Base-by-base conservation (phyloP, 495 filamentous ascomycete species). In the Antarctomyces pellizariae region DNA sequence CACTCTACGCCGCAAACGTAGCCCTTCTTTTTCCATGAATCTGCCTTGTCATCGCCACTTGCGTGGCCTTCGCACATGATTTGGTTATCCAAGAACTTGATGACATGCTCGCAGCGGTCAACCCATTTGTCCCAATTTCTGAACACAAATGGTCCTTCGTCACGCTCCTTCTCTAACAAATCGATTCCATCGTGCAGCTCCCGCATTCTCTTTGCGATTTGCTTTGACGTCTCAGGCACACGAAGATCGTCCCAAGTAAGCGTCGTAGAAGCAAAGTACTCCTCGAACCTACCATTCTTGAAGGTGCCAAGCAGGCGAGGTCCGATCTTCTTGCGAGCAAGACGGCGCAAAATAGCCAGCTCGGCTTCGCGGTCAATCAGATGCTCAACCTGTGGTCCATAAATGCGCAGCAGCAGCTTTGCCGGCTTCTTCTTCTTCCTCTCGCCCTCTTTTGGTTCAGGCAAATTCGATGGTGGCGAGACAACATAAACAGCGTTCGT, bases 191-290 rank as follows among this genome's bases (percentile, higher is more conserved):
- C 78, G 36, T 99, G 86, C 12, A 99, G 58, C 48, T 99, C 86
- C 33, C 80, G 60, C 77, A 99, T 90, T 20, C 86, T 71, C 56
- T 95, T 99, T n/a, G 86, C 83, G 44, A 99, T 95, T 37, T 91
- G 76, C 38, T 64, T 75, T 19, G 75, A 83, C 0, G 76, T 92
- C 16, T 74, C 72, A 2, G 82, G 73, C 26, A 70, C 61, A 13
- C 77, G 70, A 27, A 99, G 50, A 41, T 91, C 79, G 6, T 62
- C 51, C 2, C 71, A 56, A 0, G 71, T 83, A 16, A 99, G 54
- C 1, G 86, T 67, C 12, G 59, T 56, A 0, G 89, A 77, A 41
- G 91, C 62, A 38, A 86, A 74, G 45, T 70, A 92, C 47, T 95
- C 70, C 47, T 99, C 86, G 36, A 99, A 95, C 11, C 86, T 70